Conservation (phyloP, 2,329 filamentous ascomycete genomes). For the Colletotrichum lentis region DNA sequence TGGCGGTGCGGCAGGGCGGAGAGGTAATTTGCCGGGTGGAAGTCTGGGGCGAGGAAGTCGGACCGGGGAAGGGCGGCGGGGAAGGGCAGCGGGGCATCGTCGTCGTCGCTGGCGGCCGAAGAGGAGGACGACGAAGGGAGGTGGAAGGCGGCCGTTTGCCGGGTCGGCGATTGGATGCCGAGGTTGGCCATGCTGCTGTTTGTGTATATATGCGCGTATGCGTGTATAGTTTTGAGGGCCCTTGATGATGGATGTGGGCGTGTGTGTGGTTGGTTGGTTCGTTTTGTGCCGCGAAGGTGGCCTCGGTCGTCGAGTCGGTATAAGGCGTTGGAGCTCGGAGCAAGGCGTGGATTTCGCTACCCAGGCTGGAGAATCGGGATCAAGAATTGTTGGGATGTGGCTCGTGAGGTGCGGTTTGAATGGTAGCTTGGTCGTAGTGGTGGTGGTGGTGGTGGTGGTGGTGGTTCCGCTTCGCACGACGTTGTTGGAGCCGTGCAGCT, state of each 20-base stretch:
- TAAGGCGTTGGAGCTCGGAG: slow-evolving; percentile 26
- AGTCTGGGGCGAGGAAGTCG: slow-evolving; percentile 81
- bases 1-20: slow-evolving; percentile 83
- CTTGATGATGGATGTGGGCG: too few relatives aligned
- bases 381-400: slow-evolving; percentile 18
- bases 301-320: slow-evolving; percentile 31
- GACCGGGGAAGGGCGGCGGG: slow-evolving; percentile 82
- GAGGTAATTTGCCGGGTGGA: slow-evolving; percentile 84
- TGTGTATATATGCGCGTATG: neutral
- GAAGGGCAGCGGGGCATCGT: slow-evolving; percentile 80
- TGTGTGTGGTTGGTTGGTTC: slow-evolving; percentile 35
- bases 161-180: slow-evolving; percentile 36
- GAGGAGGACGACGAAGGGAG: slow-evolving; percentile 53
- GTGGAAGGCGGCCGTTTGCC: slow-evolving; percentile 48
- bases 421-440: neutral
- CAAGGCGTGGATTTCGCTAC: neutral
- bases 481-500: neutral
- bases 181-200: slow-evolving; percentile 42
- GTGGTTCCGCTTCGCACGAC: neutral
- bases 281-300: slow-evolving; percentile 41
- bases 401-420: slow-evolving; percentile 3
- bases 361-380: neutral
- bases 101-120: slow-evolving; percentile 46
- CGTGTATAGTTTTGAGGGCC: too few relatives aligned
- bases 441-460: too few relatives aligned